Percentiles rank a stretch among this genome's conserved stretches.
Evolutionary conservation across 176 grass and related monocot species (phyloP).

Genomic region (Triticum monococcum): DNA sequence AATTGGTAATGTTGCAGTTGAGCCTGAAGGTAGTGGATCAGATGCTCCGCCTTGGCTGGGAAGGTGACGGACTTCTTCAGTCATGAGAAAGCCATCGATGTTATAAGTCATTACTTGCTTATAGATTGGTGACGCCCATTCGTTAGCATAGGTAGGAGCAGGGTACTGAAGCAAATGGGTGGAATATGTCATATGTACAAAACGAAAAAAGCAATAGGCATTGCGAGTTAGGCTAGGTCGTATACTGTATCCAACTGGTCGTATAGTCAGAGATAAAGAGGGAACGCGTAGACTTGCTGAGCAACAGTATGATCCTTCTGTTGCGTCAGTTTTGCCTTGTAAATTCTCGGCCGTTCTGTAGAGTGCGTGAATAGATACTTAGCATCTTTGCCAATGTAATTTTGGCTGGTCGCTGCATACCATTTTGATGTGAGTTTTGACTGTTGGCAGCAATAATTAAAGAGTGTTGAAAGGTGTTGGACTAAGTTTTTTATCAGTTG

Average conservation of each 20-base stretch:
- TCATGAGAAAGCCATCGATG: conserved; percentile 39
- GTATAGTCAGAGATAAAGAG: background rate
- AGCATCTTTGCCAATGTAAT: background rate
- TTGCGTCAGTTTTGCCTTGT: conserved; percentile 23
- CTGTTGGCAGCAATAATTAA: background rate
- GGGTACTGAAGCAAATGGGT: conserved; percentile 16
- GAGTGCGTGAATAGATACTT: conserved; percentile 20
- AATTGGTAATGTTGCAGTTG: conserved; percentile 61
- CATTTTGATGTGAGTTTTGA: background rate
- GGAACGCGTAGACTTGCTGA: conserved; percentile 10
- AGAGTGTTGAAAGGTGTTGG: too few relatives aligned
- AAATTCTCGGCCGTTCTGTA: conserved; percentile 16
- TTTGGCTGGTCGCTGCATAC: background rate
- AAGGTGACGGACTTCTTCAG: conserved; percentile 90
- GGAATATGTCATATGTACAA: conserved; percentile 29
- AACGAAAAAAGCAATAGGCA: conserved; percentile 23
- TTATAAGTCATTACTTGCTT: conserved; percentile 7
- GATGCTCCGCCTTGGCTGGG: conserved; percentile 99
- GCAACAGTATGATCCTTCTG: background rate
- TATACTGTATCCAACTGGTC: conserved; percentile 29
- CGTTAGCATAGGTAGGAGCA: conserved; percentile 15
- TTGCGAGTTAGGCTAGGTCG: conserved; percentile 22
- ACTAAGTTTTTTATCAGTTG: too few relatives aligned
- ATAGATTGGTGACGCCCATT: background rate
- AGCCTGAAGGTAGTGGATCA: conserved; percentile 99